Base-by-base conservation (phyloP, 1,284 basidiomycete species). In the Peniophora sp. region DNA sequence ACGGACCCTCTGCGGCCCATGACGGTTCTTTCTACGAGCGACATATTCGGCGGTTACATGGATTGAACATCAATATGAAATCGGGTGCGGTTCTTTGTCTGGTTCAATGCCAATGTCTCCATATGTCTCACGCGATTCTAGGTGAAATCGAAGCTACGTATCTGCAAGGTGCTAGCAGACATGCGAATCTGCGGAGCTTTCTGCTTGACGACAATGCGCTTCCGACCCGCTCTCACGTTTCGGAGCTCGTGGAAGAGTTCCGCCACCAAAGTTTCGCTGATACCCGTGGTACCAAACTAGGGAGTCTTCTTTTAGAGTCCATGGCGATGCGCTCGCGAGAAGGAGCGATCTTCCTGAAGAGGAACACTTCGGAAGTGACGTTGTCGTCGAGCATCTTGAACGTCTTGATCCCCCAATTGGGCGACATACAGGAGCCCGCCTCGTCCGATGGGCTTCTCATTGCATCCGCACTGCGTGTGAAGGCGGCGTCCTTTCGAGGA, bases 1-100 rank as follows among this genome's bases (percentile, higher is more conserved):
- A 68, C 48, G 37, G 37, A 8, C 37, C 37, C n/a, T 17, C 37
- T 15, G n/a, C 15, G 8, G 37, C n/a, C n/a, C 37, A 41, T 15
- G n/a, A 41, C n/a, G 37, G n/a, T 6, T 20, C 15, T 5, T 20
- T 5, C 18, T 41, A 41, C 37, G 37, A 41, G 37, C 37, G 37
- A 5, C n/a, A 17, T 15, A 41, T 41, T 5, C 6, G 18, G n/a
- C 18, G 8, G 5, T 15, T 41, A 8, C 37, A 41, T 15, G n/a
- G 18, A 15, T 20, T 41, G 5, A n/a, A n/a, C n/a, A 41, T 20
- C 18, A 41, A 41, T 20, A 41, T 41, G 37, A n/a, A 20, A 15
- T 41, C 18, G 5, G 18, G 37, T 41, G 8, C 37, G 5, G n/a
- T n/a, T 5, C 18, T 17, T 15, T n/a, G n/a, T n/a, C n/a, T n/a